A percentile compares a stretch with the other conserved stretches of the same genome.
phyloP scores from a whole-genome alignment of 495 filamentous ascomycete genomes.

The Aspergillus asperescens region DNA sequence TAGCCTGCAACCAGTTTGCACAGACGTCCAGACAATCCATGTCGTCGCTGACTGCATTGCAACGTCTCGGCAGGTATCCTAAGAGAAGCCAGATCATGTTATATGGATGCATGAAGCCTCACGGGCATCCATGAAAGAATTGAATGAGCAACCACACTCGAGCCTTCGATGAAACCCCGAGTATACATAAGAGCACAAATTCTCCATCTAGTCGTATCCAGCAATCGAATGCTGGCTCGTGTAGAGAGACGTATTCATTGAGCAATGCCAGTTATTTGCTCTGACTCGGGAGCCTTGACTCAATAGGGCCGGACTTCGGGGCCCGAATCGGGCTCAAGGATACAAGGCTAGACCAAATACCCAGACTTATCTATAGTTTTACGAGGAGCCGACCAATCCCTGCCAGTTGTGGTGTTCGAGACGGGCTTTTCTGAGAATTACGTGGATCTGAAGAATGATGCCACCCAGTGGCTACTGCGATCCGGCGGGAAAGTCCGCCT shows the following conservation, averaged over 20 bases:
- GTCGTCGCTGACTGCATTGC: background rate
- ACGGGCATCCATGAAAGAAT: no score
- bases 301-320: no score
- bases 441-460: background rate
- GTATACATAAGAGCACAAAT: no score
- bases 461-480: constrained; percentile 4
- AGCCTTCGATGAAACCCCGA: no score
- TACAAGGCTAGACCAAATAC: background rate
- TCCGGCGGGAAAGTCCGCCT: constrained; percentile 5
- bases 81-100: no score
- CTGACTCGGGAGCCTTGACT: background rate
- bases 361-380: background rate
- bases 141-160: no score
- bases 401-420: constrained; percentile 1
- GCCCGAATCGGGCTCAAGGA: background rate
- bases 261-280: background rate
- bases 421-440: constrained; percentile 3
- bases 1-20: background rate
- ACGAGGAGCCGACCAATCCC: background rate
- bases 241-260: background rate
- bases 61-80: no score
- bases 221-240: background rate
- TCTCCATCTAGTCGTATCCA: no score
- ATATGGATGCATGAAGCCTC: no score
- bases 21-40: background rate